These are phyloP conservation scores for Aspergillus melleus DNA, from an alignment of 2,329 filamentous ascomycete genomes.

Conservation along the genomic window DNA sequence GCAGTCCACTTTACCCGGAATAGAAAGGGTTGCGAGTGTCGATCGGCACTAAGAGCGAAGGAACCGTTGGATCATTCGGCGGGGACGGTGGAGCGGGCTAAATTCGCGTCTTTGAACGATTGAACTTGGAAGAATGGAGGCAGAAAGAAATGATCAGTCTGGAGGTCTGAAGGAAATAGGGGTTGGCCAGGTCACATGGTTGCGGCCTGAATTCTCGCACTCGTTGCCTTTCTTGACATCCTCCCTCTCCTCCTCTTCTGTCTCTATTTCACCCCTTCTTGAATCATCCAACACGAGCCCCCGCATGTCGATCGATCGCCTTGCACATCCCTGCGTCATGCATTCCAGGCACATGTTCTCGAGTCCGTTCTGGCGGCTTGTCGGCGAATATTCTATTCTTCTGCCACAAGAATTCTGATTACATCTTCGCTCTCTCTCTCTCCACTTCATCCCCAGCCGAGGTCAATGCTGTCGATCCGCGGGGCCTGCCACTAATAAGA, in stretches of 20 bases:
- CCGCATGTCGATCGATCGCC: no score
- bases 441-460: neutral
- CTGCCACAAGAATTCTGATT: neutral
- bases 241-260: neutral
- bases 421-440: no score
- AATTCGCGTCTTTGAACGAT: no score
- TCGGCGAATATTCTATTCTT: neutral
- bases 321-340: neutral
- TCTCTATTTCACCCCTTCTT: neutral
- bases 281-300: no score
- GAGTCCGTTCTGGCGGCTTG: neutral
- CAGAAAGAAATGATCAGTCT: neutral
- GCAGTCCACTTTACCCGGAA: neutral
- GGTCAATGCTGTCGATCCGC: slow-evolving; percentile 8
- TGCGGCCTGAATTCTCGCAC: neutral
- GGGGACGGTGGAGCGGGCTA: neutral
- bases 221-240: neutral
- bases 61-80: neutral
- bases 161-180: neutral
- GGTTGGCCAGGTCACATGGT: neutral
- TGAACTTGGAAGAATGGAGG: neutral
- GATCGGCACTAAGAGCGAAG: neutral
- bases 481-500: neutral
- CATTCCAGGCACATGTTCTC: neutral
- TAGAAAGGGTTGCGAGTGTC: slow-evolving; percentile 4